phyloP scores from a whole-genome alignment of 1,284 basidiomycete species.

The Gymnopus androsaceus region DNA sequence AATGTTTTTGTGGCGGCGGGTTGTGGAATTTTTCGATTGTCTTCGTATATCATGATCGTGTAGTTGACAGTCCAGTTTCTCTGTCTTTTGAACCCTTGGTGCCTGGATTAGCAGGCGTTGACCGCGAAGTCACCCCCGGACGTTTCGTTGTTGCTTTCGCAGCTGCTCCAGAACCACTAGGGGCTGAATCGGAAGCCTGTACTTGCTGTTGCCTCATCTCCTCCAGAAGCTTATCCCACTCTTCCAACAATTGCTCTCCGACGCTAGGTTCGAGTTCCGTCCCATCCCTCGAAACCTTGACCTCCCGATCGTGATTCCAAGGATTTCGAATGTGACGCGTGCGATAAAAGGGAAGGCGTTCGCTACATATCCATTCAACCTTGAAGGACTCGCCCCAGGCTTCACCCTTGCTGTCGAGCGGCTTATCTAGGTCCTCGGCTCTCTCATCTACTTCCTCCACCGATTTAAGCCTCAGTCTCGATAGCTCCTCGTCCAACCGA shows the following conservation, averaged over 20 bases:
- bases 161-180: neutral
- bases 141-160: conserved; percentile 16
- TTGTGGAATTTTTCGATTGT: conserved; percentile 1
- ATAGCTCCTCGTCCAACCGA: conserved; percentile 12
- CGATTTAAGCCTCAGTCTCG: conserved; percentile 8
- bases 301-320: conserved; percentile 90
- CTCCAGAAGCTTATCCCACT: conserved; percentile 61
- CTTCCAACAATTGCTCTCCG: conserved; percentile 71
- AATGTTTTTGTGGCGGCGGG: conserved; percentile 12
- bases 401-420: conserved; percentile 7
- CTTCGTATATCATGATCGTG: conserved; percentile 27
- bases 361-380: conserved; percentile 82
- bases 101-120: conserved; percentile 15
- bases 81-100: conserved; percentile 6
- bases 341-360: conserved; percentile 75
- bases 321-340: conserved; percentile 85
- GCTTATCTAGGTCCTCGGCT: neutral
- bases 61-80: conserved; percentile 3
- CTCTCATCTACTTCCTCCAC: conserved; percentile 16
- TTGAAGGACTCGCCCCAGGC: conserved; percentile 78
- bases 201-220: conserved; percentile 4
- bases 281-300: conserved; percentile 91
- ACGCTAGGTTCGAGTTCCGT: conserved; percentile 89
- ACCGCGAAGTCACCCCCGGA: conserved; percentile 25
- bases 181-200: neutral